Conservation (phyloP, 2,329 filamentous ascomycete genomes). For the Teratosphaeria epicoccoides region DNA sequence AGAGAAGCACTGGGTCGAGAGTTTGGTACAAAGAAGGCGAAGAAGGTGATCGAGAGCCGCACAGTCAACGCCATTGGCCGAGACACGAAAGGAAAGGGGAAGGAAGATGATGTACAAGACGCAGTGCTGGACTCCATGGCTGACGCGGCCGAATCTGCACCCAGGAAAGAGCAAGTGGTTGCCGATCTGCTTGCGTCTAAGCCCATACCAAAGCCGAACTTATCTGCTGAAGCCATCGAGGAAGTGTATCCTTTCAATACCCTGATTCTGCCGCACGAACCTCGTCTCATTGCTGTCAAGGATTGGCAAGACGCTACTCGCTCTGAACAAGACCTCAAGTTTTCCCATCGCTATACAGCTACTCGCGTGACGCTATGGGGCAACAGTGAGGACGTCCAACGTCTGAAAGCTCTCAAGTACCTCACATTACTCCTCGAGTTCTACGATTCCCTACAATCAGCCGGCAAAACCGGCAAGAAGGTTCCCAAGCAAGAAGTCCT, state of each 20-base stretch:
- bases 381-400: constrained; percentile 30
- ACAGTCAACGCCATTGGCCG: constrained; percentile 58
- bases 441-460: constrained; percentile 29
- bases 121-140: constrained; percentile 56
- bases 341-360: constrained; percentile 55
- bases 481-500: constrained; percentile 55
- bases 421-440: constrained; percentile 40
- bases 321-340: constrained; percentile 43
- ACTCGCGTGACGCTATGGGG: constrained; percentile 49
- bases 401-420: constrained; percentile 40
- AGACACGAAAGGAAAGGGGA: constrained; percentile 33
- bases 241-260: constrained; percentile 61
- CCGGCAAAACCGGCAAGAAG: constrained; percentile 29
- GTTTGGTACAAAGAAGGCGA: constrained; percentile 78
- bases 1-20: constrained; percentile 62
- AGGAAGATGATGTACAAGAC: constrained; percentile 44
- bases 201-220: constrained; percentile 61
- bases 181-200: constrained; percentile 54
- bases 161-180: constrained; percentile 50
- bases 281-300: constrained; percentile 57
- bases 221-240: constrained; percentile 53
- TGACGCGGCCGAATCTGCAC: constrained; percentile 49
- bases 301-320: constrained; percentile 64
- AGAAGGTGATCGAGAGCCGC: constrained; percentile 60
- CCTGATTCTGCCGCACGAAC: constrained; percentile 57